Evolutionary conservation across 176 grass and related monocot species (phyloP), one percentile per base, ranked within the genome.

Genomic region (Raddia distichophylla): DNA sequence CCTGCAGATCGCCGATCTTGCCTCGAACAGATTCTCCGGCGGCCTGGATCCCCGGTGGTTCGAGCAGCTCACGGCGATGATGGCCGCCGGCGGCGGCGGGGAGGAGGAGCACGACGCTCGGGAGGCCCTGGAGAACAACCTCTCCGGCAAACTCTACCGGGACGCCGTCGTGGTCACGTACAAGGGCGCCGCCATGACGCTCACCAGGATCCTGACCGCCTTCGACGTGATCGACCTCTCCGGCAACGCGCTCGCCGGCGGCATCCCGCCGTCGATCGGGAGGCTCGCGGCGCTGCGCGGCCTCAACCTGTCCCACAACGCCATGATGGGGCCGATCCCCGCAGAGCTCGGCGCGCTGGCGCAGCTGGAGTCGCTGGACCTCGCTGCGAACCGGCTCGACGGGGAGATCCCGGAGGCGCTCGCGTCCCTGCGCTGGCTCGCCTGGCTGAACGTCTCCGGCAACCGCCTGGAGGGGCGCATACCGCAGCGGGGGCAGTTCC

Each of bases 231-330:
- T 94, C 4, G 43, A 62, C 51, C 27, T 87, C 58, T 78, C 55
- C 46, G 8, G 12, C 32, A 88, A 86, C 45, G 60, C 7, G 3
- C 88, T 94, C 50, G 22, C 43, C 5, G 86, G 86, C 18, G 19
- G 11, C 60, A 86, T 94, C 19, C 71, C 92, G 2, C 35, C 13
- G 37, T 86, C 89, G 3, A 45, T 94, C 2, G 70, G 56, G 14
- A 65, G 80, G 19, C 89, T 94, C 6, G 64, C 40, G 10, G 76
- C 69, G 7, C 67, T 94, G 6, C 64, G 63, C 33, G 86, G 79
- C 8, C 87, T 94, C 33, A 89, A 91, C 76, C 60, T 91, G 75
- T 94, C 89, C 11, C 7, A 18, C 70, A 94, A 94, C 10, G 71
- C 51, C 65, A 79, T 94, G 7, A 71, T 60, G 0, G 92, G 89